Evolutionary conservation across 352 stramenopile genomes (phyloP), one percentile per base, ranked within the genome.

Genomic region (Phytophthora aleatoria): DNA sequence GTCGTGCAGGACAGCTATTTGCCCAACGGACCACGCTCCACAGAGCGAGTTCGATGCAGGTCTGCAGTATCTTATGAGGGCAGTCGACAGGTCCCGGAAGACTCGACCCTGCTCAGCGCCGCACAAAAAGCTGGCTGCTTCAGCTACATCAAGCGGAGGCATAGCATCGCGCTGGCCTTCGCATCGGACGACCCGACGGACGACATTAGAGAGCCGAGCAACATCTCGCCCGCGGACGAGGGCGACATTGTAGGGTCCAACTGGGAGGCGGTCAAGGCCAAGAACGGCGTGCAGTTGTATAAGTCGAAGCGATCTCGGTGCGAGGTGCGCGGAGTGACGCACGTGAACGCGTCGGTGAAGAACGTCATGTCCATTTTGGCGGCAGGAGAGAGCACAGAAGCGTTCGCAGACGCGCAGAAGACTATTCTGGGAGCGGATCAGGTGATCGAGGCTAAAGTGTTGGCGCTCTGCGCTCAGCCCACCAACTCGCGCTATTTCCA

Each of bases 51-150:
- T 33, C 67, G 69, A 26, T 73, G 65, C 51, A 70, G 54, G 39
- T 77, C 73, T 4, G 58, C 58, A 20, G 48, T 56, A 7, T 71
- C 59, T 11, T 44, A 49, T 20, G 61, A 64, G 45, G 48, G 47
- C 28, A 49, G 31, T 33, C 55, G 60, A 35, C 39, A 47, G 41
- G 33, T 38, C 5, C 30, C 36, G 1, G 62, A 67, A 26, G 54
- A 68, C 50, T 48, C 50, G 26, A 59, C 53, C 41, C 54, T 69
- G 56, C 71, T 92, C 7, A 89, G 75, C 43, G 67, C 50, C 3
- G 81, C 76, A n/a, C 84, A 95, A 63, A 92, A 93, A 50, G 76
- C 74, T n/a, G 83, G 84, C 5, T 95, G 86, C 61, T 93, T 91
- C 62, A 77, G 79, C 57, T 92, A 95, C 74, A 95, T 95, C 47